Percentiles rank a stretch among this genome's conserved stretches.
Conservation (phyloP, 1,139 yeast genomes). For the Geotrichum carabidarum region DNA sequence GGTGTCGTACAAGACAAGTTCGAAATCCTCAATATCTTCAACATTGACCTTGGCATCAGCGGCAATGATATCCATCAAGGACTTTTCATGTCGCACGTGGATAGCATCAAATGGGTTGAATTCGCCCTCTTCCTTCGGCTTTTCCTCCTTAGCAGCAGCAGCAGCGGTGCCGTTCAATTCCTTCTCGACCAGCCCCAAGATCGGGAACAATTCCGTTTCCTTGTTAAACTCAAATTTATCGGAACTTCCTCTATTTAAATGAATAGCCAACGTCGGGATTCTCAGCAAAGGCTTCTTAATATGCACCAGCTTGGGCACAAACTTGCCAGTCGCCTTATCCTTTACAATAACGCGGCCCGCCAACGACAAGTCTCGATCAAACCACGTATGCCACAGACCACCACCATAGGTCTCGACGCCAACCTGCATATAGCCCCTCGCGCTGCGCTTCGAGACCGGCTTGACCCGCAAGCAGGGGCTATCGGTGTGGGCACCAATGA, state of each 20-base stretch:
- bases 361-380: constrained; percentile 84
- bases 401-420: constrained; percentile 97
- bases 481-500: constrained; percentile 93
- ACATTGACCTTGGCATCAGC: constrained; percentile 50
- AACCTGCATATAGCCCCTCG: constrained; percentile 78
- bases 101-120: constrained; percentile 64
- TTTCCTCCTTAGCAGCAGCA: constrained; percentile 39
- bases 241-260: constrained; percentile 72
- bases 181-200: constrained; percentile 63
- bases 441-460: constrained; percentile 61
- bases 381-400: constrained; percentile 76
- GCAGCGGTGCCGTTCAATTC: constrained; percentile 27
- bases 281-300: constrained; percentile 79
- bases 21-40: constrained; percentile 76
- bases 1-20: constrained; percentile 79
- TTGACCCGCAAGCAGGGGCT: constrained; percentile 87
- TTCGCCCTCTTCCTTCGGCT: constrained; percentile 47
- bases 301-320: constrained; percentile 65
- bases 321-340: constrained; percentile 40
- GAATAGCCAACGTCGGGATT: constrained; percentile 93
- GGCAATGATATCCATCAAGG: constrained; percentile 65
- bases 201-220: constrained; percentile 81
- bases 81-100: constrained; percentile 69
- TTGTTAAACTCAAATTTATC: constrained; percentile 82
- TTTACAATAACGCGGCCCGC: constrained; percentile 86